These are phyloP conservation scores for Oryza brachyantha DNA, from an alignment of 176 grass and related monocot species.

Conservation along the genomic window DNA sequence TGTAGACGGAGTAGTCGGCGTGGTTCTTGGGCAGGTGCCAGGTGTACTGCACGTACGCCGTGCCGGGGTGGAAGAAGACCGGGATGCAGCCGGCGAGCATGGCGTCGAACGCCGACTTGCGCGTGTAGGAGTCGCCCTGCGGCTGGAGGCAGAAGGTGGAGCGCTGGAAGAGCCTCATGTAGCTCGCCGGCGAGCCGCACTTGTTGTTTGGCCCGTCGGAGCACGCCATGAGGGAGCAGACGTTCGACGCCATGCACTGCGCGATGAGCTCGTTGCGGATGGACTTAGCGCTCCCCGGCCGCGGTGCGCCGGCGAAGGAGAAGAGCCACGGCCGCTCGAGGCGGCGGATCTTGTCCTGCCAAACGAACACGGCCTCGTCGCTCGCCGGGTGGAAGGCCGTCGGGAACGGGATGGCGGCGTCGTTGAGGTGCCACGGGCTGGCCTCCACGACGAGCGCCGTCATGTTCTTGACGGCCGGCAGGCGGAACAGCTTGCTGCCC, in stretches of 20 bases:
- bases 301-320: constrained; percentile 64
- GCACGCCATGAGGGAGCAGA: constrained; percentile 63
- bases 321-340: constrained; percentile 42
- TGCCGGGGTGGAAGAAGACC: constrained; percentile 67
- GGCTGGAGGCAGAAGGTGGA: constrained; percentile 81
- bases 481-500: constrained; percentile 60
- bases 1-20: constrained; percentile 67
- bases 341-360: constrained; percentile 52
- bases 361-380: constrained; percentile 50
- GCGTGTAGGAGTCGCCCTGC: constrained; percentile 48
- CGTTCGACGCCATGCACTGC: constrained; percentile 54
- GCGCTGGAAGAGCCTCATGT: constrained; percentile 70
- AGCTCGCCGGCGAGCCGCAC: constrained; percentile 41
- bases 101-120: constrained; percentile 51
- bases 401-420: constrained; percentile 65
- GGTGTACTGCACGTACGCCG: constrained; percentile 77
- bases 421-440: constrained; percentile 73
- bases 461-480: constrained; percentile 69
- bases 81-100: constrained; percentile 79
- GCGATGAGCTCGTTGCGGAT: constrained; percentile 30
- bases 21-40: constrained; percentile 65
- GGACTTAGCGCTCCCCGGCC: constrained; percentile 35
- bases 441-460: constrained; percentile 66
- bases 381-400: constrained; percentile 71
- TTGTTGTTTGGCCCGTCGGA: constrained; percentile 23